These are phyloP conservation scores for Termitomyces sp. DNA, from an alignment of 768 basidiomycete species.

Conservation along the genomic window DNA sequence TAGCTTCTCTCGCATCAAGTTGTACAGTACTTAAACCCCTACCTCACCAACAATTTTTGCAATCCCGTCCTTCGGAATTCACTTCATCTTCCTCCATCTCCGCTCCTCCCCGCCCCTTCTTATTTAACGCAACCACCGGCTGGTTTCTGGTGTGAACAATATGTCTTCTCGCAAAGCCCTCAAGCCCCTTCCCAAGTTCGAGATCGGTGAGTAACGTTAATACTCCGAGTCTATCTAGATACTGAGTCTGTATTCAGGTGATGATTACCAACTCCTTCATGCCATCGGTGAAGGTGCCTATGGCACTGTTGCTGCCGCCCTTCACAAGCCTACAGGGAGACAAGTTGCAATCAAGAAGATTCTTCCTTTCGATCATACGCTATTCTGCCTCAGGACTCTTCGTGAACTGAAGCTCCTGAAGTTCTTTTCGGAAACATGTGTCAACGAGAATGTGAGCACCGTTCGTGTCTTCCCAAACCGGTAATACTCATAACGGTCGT, in stretches of 20 bases:
- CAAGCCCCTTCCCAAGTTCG: conserved; percentile 70
- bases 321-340: conserved; percentile 74
- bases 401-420: conserved; percentile 88
- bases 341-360: conserved; percentile 97
- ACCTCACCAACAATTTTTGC: conserved; percentile 8
- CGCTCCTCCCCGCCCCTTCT: conserved; percentile 14
- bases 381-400: conserved; percentile 86
- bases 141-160: conserved; percentile 43
- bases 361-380: conserved; percentile 88
- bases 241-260: conserved; percentile 33
- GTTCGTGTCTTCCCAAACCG: not conserved
- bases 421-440: conserved; percentile 74
- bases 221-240: not conserved
- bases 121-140: conserved; percentile 32
- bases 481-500: not conserved
- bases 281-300: conserved; percentile 84
- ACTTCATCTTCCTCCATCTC: conserved; percentile 18
- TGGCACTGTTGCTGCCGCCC: conserved; percentile 85
- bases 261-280: conserved; percentile 70
- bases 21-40: conserved; percentile 15
- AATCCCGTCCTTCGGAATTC: conserved; percentile 25
- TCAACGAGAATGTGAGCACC: conserved; percentile 71
- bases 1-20: conserved; percentile 10
- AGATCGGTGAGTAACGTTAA: conserved; percentile 44
- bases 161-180: conserved; percentile 52